Evolutionary conservation across 176 grass and related monocot species (phyloP).

Genomic region (Raddia distichophylla): DNA sequence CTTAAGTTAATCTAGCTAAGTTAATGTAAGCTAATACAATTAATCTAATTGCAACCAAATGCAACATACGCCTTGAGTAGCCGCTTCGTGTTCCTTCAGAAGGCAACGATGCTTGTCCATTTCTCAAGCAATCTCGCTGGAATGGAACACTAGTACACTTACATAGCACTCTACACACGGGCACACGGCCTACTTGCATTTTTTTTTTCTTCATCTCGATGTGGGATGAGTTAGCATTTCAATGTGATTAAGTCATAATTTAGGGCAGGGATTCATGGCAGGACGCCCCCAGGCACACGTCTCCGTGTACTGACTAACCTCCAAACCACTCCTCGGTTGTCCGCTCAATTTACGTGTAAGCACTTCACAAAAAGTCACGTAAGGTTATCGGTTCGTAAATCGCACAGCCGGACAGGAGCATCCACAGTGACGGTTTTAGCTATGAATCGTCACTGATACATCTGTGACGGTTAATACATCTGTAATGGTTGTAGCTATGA

Average conservation of each 20-base stretch:
- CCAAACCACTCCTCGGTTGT: neutral
- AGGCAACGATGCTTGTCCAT: neutral
- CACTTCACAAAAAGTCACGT: too few species aligned
- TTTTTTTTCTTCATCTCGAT: neutral
- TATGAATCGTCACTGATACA: too few species aligned
- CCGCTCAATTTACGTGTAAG: conserved; percentile 32
- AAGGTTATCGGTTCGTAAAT: too few species aligned
- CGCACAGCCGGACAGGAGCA: too few species aligned
- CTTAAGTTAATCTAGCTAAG: too few species aligned
- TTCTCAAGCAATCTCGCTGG: neutral
- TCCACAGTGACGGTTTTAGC: too few species aligned
- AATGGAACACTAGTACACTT: neutral
- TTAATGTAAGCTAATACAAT: too few species aligned
- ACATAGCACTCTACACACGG: too few species aligned
- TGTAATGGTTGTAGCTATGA: too few species aligned
- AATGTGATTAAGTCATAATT: neutral
- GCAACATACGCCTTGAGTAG: neutral
- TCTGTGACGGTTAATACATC: too few species aligned
- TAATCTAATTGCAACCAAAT: too few species aligned
- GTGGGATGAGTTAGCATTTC: neutral
- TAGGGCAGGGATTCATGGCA: conserved; percentile 30
- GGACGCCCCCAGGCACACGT: conserved; percentile 37
- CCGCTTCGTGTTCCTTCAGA: neutral
- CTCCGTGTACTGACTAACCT: conserved; percentile 11
- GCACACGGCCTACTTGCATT: conserved; percentile 13